Evolutionary conservation across 129 eudicot genomes (phyloP).

Genomic region (Flaveria robusta): DNA sequence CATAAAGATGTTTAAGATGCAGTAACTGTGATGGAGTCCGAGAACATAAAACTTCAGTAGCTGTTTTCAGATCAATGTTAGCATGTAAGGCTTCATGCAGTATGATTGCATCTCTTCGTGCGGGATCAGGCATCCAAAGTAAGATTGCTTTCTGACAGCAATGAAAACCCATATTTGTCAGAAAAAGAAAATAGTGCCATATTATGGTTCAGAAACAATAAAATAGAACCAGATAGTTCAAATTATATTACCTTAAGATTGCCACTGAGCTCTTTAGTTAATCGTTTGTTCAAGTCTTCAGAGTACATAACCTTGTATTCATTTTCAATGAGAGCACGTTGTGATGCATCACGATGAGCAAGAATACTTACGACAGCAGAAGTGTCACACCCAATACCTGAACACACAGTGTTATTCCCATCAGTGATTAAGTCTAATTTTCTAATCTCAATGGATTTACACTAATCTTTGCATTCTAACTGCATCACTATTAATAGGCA

Average conservation of each 20-base stretch:
- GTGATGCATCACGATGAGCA: slow-evolving; percentile 75
- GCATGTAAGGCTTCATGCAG: slow-evolving; percentile 46
- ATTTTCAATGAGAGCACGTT: slow-evolving; percentile 60
- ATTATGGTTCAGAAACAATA: neutral
- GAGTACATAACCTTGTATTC: slow-evolving; percentile 54
- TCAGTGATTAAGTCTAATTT: neutral
- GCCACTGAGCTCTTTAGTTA: slow-evolving; percentile 65
- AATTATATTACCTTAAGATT: slow-evolving; percentile 50
- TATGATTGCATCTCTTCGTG: slow-evolving; percentile 57
- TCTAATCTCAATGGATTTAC: neutral
- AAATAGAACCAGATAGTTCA: neutral
- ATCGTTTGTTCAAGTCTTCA: slow-evolving; percentile 60
- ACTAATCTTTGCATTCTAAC: neutral
- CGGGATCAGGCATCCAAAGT: slow-evolving; percentile 75
- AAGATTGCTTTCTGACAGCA: slow-evolving; percentile 56
- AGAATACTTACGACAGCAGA: slow-evolving; percentile 52
- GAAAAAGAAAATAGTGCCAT: neutral
- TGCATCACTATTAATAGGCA: neutral
- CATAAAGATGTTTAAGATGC: slow-evolving; percentile 54
- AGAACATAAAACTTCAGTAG: slow-evolving; percentile 73
- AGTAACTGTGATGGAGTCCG: slow-evolving; percentile 61
- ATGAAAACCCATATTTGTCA: neutral
- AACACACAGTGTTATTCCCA: neutral
- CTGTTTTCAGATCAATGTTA: slow-evolving; percentile 46
- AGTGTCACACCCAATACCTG: slow-evolving; percentile 81